Conservation (phyloP, 768 basidiomycete species). For the Lactarius trivialis region DNA sequence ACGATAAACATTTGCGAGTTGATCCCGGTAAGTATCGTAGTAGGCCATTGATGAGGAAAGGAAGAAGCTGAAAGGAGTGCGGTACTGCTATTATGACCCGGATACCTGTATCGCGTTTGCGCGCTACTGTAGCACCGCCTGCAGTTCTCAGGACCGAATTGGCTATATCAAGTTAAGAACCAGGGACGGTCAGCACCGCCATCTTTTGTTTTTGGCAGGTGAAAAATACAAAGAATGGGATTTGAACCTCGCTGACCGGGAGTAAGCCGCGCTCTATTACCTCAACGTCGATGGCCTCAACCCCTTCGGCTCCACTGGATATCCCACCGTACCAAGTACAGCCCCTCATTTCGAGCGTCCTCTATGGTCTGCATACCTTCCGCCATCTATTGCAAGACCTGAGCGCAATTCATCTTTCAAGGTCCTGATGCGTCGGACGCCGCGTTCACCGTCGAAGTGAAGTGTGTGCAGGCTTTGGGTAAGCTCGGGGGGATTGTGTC, state of each 20-base stretch:
- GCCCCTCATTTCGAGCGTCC: not conserved
- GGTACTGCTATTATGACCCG: not conserved
- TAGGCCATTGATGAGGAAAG: not conserved
- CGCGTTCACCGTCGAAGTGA: constrained; percentile 14
- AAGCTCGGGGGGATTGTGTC: not conserved
- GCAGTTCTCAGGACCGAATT: not conserved
- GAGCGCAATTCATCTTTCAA: not conserved
- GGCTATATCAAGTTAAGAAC: not conserved
- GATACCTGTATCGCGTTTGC: not conserved
- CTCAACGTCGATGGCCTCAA: not conserved
- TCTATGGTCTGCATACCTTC: not conserved
- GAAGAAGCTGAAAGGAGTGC: not conserved
- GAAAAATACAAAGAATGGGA: not conserved
- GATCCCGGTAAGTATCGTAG: constrained; percentile 10
- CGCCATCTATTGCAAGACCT: not conserved
- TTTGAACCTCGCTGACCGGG: not conserved
- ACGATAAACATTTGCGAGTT: constrained; percentile 3
- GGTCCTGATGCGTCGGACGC: not conserved
- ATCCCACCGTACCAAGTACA: constrained; percentile 26
- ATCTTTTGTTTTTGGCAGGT: not conserved
- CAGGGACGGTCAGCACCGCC: not conserved
- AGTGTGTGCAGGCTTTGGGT: constrained; percentile 29
- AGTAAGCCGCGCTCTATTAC: not conserved
- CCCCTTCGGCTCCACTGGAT: constrained; percentile 37
- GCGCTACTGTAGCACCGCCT: not conserved